Conservation (phyloP, 345 rosid species). For the Tarenaya hassleriana region DNA sequence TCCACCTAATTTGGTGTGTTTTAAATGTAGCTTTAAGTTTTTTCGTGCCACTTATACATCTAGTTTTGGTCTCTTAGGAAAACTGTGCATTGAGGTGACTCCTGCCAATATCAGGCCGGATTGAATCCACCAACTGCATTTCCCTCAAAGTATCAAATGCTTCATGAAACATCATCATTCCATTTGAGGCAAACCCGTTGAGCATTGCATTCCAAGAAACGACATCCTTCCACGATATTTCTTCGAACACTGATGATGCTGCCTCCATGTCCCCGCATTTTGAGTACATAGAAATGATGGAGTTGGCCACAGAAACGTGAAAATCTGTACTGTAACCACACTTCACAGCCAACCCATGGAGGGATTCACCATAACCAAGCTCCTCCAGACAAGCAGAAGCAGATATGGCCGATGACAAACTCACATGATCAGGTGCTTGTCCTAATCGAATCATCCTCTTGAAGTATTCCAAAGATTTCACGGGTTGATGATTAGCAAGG, state of each 20-base stretch:
- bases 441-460: slow-evolving; percentile 34
- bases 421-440: slow-evolving; percentile 37
- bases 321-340: slow-evolving; percentile 28
- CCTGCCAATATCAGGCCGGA: slow-evolving; percentile 38
- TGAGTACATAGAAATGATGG: slow-evolving; percentile 49
- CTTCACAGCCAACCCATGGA: slow-evolving; percentile 40
- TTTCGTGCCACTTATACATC: neutral
- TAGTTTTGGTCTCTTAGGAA: slow-evolving; percentile 35
- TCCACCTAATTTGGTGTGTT: neutral
- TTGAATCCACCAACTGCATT: slow-evolving; percentile 33
- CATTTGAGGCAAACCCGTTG: slow-evolving; percentile 43
- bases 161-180: slow-evolving; percentile 33
- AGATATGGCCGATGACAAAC: slow-evolving; percentile 45
- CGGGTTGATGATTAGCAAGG: slow-evolving; percentile 36
- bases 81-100: slow-evolving; percentile 48
- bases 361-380: slow-evolving; percentile 32
- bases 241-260: slow-evolving; percentile 36
- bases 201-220: slow-evolving; percentile 54
- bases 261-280: slow-evolving; percentile 33
- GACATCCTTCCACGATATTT: slow-evolving; percentile 31
- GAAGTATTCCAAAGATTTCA: slow-evolving; percentile 38
- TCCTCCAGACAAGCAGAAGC: slow-evolving; percentile 40
- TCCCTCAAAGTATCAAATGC: slow-evolving; percentile 35
- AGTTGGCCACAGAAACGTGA: slow-evolving; percentile 42
- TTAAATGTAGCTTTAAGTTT: neutral